A percentile compares a stretch with the other conserved stretches of the same genome.
Conservation (phyloP, 2,329 filamentous ascomycete species). For the Hypoxylon sp. region DNA sequence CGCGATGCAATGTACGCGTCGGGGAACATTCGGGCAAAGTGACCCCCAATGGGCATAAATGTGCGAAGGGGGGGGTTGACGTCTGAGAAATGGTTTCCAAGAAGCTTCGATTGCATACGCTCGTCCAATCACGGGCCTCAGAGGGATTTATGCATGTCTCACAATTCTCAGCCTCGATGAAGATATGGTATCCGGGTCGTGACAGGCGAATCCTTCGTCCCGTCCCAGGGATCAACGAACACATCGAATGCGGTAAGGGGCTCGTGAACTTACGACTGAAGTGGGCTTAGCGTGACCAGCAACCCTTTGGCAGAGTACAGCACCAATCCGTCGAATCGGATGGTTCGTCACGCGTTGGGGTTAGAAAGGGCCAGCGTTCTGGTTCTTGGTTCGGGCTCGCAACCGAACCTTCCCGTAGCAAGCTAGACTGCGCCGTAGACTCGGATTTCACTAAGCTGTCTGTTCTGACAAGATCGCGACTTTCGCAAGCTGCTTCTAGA, state of each 20-base stretch:
- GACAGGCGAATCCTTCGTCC: conserved; percentile 35
- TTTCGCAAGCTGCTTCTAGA: not conserved
- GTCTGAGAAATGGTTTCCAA: conserved; percentile 43
- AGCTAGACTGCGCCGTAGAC: conserved; percentile 36
- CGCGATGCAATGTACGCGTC: conserved; percentile 2
- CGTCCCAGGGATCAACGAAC: conserved; percentile 15
- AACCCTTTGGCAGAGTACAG: conserved; percentile 10
- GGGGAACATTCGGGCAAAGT: conserved; percentile 8
- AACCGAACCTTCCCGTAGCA: conserved; percentile 24
- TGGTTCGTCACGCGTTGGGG: conserved; percentile 31
- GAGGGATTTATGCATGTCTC: conserved; percentile 25
- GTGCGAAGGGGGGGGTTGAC: conserved; percentile 11
- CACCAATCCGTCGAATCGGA: conserved; percentile 26
- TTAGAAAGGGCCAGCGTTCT: conserved; percentile 4
- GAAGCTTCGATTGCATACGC: conserved; percentile 35
- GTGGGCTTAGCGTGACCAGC: conserved; percentile 11
- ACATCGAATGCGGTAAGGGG: conserved; percentile 33
- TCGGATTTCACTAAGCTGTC: conserved; percentile 28
- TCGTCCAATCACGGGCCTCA: conserved; percentile 31
- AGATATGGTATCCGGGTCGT: conserved; percentile 18
- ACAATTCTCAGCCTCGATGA: conserved; percentile 34
- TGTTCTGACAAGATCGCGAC: conserved; percentile 3
- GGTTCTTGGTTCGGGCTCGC: conserved; percentile 20
- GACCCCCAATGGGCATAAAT: conserved; percentile 17
- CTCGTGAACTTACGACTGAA: conserved; percentile 30